Evolutionary conservation across 257 asterid species (phyloP).

Genomic region (Phtheirospermum japonicum): DNA sequence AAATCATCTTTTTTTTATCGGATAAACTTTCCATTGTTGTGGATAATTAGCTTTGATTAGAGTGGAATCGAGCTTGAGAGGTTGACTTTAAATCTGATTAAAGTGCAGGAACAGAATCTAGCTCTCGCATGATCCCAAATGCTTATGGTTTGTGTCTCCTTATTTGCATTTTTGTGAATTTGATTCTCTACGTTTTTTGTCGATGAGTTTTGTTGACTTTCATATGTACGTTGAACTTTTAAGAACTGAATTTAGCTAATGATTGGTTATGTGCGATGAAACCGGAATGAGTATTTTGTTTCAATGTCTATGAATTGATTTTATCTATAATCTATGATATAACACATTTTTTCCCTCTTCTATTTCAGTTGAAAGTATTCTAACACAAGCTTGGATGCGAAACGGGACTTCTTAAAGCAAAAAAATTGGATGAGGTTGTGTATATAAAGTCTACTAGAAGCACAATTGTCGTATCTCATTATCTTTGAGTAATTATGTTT

Average conservation of each 20-base stretch:
- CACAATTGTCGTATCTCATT: not conserved
- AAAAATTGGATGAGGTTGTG: constrained; percentile 47
- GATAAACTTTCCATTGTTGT: not conserved
- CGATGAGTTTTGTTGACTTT: constrained; percentile 11
- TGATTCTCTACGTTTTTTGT: constrained; percentile 9
- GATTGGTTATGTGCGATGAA: constrained; percentile 48
- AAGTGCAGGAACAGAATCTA: constrained; percentile 59
- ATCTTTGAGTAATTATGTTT: constrained; percentile 2
- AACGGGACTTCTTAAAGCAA: constrained; percentile 46
- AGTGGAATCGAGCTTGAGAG: constrained; percentile 58
- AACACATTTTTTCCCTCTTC: not conserved
- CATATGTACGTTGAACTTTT: constrained; percentile 25
- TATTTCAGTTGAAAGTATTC: constrained; percentile 48
- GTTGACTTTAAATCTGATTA: constrained; percentile 45
- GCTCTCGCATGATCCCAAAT: constrained; percentile 54
- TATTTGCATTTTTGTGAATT: not conserved
- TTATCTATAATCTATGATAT: constrained; percentile 7
- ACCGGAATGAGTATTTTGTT: constrained; percentile 9
- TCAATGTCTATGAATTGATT: constrained; percentile 3
- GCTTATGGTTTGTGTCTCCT: constrained; percentile 41
- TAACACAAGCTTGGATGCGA: constrained; percentile 65
- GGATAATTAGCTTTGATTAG: constrained; percentile 12
- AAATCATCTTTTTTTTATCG: constrained; percentile 5
- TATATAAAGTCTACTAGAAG: constrained; percentile 1
- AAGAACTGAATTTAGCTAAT: constrained; percentile 63